Base-by-base conservation (phyloP, 345 rosid species). In the Pseudoturritis turrita region DNA sequence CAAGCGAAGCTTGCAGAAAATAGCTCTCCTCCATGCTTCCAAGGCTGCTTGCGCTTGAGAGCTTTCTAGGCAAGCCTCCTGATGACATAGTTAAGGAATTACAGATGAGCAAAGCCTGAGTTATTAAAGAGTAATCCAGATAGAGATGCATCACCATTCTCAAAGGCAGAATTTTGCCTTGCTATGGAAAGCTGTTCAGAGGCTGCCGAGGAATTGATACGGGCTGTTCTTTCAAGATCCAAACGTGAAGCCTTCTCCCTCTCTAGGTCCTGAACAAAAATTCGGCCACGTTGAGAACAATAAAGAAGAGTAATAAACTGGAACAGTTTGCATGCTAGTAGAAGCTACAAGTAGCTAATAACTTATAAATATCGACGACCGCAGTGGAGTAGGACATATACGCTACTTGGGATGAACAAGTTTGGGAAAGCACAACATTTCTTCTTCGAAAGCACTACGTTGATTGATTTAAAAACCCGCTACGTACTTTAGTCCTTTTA, bases 1-100 rank as follows among this genome's bases (percentile, higher is more conserved):
- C 98, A 75, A 96, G 82, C 53, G 99, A 90, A 55, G 98, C 91
- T 80, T 92, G 98, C 62, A 96, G 91, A 79, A 79, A 96, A 81
- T 89, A 86, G 78, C 99, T 87, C 81, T 92, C 99, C 87, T 96
- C 99, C 88, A 90, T 81, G 85, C 97, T 89, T 58, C 96, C 93
- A 44, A 91, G 78, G 81, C 99, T 96, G 80, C 90, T 83, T 46
- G 96, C 85, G 56, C 78, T 96, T 67, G 98, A 92, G 66, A 87
- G 89, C 71, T 82, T 96, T 46, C 97, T 85, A 44, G 72, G 76
- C 84, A 86, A 78, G 83, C 68, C 80, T 77, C 95, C 99, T 90
- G 86, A 63, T 40, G 65, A 56, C 23, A 76, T 31, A 33, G 18
- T 47, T 46, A 12, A 62, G 26, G 15, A 55, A 72, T 66, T 25